Percentiles rank a stretch among this genome's conserved stretches.
These are phyloP conservation scores for Peziza echinospora DNA, from an alignment of 495 filamentous ascomycete genomes.

Conservation along the genomic window DNA sequence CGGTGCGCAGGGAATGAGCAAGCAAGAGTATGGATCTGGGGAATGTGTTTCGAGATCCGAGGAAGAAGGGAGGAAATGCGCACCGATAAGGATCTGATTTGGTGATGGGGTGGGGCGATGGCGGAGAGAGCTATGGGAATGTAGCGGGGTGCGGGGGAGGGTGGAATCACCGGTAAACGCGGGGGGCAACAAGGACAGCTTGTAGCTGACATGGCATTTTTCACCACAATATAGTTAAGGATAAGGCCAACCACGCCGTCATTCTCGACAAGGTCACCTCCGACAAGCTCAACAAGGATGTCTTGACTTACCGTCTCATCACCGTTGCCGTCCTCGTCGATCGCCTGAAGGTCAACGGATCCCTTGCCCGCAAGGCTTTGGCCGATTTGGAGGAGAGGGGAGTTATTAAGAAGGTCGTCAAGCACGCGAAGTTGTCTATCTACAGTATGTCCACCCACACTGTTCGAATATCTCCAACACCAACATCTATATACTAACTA, in stretches of 20 bases:
- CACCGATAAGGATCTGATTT: no score
- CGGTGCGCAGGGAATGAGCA: no score
- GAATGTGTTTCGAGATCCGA: no score
- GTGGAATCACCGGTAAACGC: slow-evolving; percentile 5
- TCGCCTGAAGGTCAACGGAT: slow-evolving; percentile 99
- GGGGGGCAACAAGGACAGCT: slow-evolving; percentile 13
- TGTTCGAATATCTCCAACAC: neutral
- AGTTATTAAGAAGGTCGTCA: slow-evolving; percentile 92
- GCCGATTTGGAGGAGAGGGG: slow-evolving; percentile 94
- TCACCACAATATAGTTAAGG: slow-evolving; percentile 56
- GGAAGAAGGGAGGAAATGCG: no score
- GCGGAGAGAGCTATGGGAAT: slow-evolving; percentile 11
- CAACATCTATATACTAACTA: neutral
- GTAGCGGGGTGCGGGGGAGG: neutral
- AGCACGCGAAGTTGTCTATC: slow-evolving; percentile 90
- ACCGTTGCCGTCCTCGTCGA: slow-evolving; percentile 97
- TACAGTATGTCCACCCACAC: slow-evolving; percentile 55
- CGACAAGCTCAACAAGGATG: slow-evolving; percentile 26
- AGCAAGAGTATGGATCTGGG: no score
- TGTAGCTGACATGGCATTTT: neutral
- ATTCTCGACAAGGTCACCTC: slow-evolving; percentile 29
- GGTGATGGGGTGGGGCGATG: slow-evolving; percentile 6
- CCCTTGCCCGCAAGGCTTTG: slow-evolving; percentile 71
- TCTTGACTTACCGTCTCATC: slow-evolving; percentile 98
- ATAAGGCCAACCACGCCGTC: slow-evolving; percentile 97